Evolutionary conservation across 441 rosid species (phyloP).

Genomic region (Arabidopsis lyrata): DNA sequence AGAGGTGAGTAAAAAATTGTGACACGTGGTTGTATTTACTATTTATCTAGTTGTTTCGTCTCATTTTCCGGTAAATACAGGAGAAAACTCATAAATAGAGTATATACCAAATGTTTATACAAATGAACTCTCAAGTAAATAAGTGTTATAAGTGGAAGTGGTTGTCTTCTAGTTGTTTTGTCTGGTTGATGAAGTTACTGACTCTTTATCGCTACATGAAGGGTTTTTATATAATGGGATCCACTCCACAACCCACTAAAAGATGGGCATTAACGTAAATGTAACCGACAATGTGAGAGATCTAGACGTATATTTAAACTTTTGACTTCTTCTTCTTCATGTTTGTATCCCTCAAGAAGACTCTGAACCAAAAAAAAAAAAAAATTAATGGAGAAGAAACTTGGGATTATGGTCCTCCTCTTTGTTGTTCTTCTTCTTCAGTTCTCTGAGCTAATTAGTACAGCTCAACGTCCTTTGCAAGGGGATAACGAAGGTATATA

Average conservation of each 20-base stretch:
- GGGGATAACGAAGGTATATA: conserved; percentile 40
- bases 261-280: conserved; percentile 36
- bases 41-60: background rate
- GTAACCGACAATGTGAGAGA: conserved; percentile 36
- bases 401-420: conserved; percentile 26
- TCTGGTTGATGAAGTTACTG: conserved; percentile 26
- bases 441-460: conserved; percentile 15
- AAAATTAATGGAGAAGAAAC: conserved; percentile 38
- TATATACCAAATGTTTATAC: background rate
- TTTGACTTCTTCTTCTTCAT: conserved; percentile 35
- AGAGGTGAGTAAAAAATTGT: background rate
- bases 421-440: conserved; percentile 36
- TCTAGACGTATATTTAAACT: conserved; percentile 34
- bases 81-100: background rate
- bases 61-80: background rate
- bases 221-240: conserved; percentile 9
- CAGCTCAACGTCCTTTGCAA: conserved; percentile 30
- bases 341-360: conserved; percentile 12
- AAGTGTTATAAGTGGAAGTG: conserved; percentile 1
- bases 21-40: background rate
- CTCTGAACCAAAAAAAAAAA: conserved; percentile 18
- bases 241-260: conserved; percentile 28
- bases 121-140: background rate
- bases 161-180: conserved; percentile 37
- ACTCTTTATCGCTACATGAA: conserved; percentile 21